Conservation (phyloP, 805 yeast genomes). For the Wickerhamomyces bisporus region DNA sequence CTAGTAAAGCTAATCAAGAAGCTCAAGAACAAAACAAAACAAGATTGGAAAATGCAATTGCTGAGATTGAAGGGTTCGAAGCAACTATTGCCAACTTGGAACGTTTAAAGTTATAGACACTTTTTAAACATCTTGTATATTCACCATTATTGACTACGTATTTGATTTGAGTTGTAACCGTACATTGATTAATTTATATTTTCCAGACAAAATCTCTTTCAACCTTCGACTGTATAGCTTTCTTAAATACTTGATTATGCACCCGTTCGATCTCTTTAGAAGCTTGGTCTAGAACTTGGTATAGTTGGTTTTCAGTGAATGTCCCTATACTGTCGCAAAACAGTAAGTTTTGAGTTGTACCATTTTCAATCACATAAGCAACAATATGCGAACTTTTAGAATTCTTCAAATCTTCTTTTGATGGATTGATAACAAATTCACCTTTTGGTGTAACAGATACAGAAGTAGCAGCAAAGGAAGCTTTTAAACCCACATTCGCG, state of each 20-base stretch:
- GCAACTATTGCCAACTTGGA: slow-evolving; percentile 83
- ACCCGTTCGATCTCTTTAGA: slow-evolving; percentile 40
- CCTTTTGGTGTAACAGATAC: slow-evolving; percentile 33
- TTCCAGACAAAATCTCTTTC: slow-evolving; percentile 58
- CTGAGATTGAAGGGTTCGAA: slow-evolving; percentile 88
- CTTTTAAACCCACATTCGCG: slow-evolving; percentile 65
- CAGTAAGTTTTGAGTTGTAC: slow-evolving; percentile 50
- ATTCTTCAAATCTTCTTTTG: slow-evolving; percentile 33
- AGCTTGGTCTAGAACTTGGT: slow-evolving; percentile 46
- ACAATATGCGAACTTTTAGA: slow-evolving; percentile 61
- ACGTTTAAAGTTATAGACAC: slow-evolving; percentile 55
- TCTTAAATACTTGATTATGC: slow-evolving; percentile 42
- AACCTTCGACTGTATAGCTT: slow-evolving; percentile 42
- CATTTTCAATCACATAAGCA: slow-evolving; percentile 51
- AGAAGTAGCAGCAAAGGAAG: slow-evolving; percentile 56
- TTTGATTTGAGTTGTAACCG: not conserved
- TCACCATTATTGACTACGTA: too few species aligned
- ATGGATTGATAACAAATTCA: slow-evolving; percentile 40
- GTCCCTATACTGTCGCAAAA: slow-evolving; percentile 68
- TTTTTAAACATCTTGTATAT: not conserved
- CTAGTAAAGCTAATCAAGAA: slow-evolving; percentile 74
- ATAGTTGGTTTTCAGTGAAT: slow-evolving; percentile 53
- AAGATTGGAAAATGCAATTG: slow-evolving; percentile 63
- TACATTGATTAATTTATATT: slow-evolving; percentile 7
- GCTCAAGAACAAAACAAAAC: slow-evolving; percentile 73